These are phyloP conservation scores for Talaromyces adpressus DNA, from an alignment of 495 filamentous ascomycete species.

Conservation along the genomic window DNA sequence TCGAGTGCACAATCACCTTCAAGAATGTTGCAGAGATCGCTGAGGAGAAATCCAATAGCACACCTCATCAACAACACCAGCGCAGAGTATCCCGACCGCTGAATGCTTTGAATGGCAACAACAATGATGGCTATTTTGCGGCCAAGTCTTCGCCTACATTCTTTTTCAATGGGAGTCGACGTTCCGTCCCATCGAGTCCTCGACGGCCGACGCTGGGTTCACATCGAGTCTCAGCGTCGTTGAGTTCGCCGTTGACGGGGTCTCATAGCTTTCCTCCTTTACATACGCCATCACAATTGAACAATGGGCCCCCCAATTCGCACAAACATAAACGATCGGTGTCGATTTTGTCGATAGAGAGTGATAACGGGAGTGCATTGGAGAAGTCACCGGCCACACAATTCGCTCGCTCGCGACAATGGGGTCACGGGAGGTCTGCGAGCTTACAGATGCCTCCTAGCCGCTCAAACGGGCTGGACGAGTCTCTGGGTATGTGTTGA, in stretches of 20 bases:
- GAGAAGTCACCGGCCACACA: slow-evolving; percentile 40
- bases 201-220: slow-evolving; percentile 20
- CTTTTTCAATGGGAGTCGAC: slow-evolving; percentile 30
- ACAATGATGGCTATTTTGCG: slow-evolving; percentile 33
- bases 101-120: slow-evolving; percentile 22
- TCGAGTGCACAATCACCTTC: slow-evolving; percentile 94
- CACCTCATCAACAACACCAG: slow-evolving; percentile 24
- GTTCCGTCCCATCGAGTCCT: slow-evolving; percentile 29
- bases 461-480: slow-evolving; percentile 39
- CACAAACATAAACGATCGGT: slow-evolving; percentile 70
- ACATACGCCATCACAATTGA: slow-evolving; percentile 28
- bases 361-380: slow-evolving; percentile 39
- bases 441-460: slow-evolving; percentile 73
- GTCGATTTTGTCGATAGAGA: slow-evolving; percentile 90
- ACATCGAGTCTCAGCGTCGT: slow-evolving; percentile 38
- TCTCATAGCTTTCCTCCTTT: slow-evolving; percentile 42
- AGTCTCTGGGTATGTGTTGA: slow-evolving; percentile 30
- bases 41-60: slow-evolving; percentile 20
- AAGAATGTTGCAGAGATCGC: slow-evolving; percentile 64
- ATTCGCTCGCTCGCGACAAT: slow-evolving; percentile 36
- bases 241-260: slow-evolving; percentile 33
- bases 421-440: slow-evolving; percentile 71
- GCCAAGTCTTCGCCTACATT: slow-evolving; percentile 32
- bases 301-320: slow-evolving; percentile 19
- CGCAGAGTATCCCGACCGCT: slow-evolving; percentile 39